Base-by-base conservation (phyloP, 768 basidiomycete species). In the Tulasnella sp. region DNA sequence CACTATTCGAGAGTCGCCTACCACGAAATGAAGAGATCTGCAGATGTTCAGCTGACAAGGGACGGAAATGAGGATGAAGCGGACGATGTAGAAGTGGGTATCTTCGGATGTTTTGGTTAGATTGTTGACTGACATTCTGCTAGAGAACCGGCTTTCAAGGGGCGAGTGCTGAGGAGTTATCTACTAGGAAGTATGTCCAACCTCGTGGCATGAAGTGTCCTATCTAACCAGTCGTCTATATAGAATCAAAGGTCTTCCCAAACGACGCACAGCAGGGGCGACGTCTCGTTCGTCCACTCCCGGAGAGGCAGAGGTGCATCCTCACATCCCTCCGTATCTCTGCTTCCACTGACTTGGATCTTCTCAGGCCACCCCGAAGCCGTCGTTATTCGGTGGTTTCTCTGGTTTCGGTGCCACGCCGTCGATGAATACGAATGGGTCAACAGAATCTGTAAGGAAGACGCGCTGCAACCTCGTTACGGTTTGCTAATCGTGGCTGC, bases 181-280 rank as follows among this genome's bases (percentile, higher is more conserved):
- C 42, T 8, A 45, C 27, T 8, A 50, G 59, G 40, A 31, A 59
- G 59, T 60, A 14, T 31, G 59, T 49, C 6, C 23, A 15, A 34
- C 21, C 6, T 25, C n/a, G n/a, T 11, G 15, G 14, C 15, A 17
- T 9, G 29, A 21, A 0, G 2, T 12, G 37, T 27, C 29, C 21
- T 36, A 21, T 34, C 52, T 59, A 12, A 52, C 56, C 15, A 57
- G 14, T 6, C 40, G n/a, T 48, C 34, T 6, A 19, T 45, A 23
- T 17, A 60, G 59, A 17, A 58, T 60, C 23, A 60, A 58, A 50
- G 59, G 59, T 15, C 58, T 60, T 15, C 59, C 59, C 7, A 60
- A 58, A 39, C 27, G 59, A 25, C 39, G 36, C 25, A 32, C 27
- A 14, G 54, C 27, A 35, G 34, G 34, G n/a, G 32, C 31, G 23